Conservation (phyloP, 345 rosid genomes). For the Erysimum cheiranthoides region DNA sequence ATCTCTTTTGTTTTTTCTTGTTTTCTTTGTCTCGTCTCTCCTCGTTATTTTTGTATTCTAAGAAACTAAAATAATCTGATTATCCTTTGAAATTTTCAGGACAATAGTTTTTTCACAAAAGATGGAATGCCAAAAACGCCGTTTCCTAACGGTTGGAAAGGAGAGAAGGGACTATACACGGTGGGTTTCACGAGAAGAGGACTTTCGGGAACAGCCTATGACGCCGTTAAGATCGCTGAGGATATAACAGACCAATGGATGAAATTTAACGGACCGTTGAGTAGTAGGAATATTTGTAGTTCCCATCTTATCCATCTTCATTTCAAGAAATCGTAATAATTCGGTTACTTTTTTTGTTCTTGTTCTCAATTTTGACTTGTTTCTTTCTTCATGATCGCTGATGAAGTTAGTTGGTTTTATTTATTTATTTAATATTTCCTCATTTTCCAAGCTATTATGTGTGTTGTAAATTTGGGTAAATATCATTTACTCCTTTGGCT, state of each 20-base stretch:
- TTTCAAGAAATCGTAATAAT: constrained; percentile 32
- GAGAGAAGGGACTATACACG: constrained; percentile 72
- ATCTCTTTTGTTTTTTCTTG: background rate
- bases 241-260: constrained; percentile 70
- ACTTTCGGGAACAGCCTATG: constrained; percentile 70
- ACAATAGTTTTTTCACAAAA: constrained; percentile 68
- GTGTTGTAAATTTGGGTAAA: constrained; percentile 22
- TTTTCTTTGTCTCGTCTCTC: background rate
- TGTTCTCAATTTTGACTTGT: constrained; percentile 19
- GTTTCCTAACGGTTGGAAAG: constrained; percentile 94
- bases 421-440: background rate
- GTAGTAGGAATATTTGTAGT: constrained; percentile 38
- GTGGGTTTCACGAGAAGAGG: constrained; percentile 96
- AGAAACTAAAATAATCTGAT: background rate
- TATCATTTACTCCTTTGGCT: background rate
- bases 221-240: constrained; percentile 74
- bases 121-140: constrained; percentile 89
- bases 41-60: background rate
- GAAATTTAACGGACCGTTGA: constrained; percentile 35
- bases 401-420: background rate
- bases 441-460: background rate
- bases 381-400: background rate
- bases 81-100: constrained; percentile 43
- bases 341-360: background rate
- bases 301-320: constrained; percentile 52